Evolutionary conservation across 768 basidiomycete species (phyloP).

Genomic region (Suillus weaverae): DNA sequence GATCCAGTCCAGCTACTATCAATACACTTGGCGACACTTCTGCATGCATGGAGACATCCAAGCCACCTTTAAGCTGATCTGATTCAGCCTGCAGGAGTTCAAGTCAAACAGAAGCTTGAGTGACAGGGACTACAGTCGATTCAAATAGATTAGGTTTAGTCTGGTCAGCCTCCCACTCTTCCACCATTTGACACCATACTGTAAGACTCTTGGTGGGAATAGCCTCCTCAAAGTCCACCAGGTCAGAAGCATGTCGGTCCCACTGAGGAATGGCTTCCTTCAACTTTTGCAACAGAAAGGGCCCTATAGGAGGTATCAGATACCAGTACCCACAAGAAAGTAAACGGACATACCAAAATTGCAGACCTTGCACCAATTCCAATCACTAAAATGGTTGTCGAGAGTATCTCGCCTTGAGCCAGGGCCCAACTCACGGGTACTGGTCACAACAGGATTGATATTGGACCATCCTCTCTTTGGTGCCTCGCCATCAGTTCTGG

Average conservation of each 20-base stretch:
- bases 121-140: conserved; percentile 5
- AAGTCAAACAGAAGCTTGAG: conserved; percentile 12
- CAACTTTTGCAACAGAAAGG: conserved; percentile 1
- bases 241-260: background rate
- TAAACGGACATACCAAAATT: background rate
- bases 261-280: background rate
- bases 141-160: conserved; percentile 14
- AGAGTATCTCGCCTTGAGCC: conserved; percentile 23
- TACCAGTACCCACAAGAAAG: no score
- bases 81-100: conserved; percentile 19
- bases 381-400: conserved; percentile 24
- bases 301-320: background rate
- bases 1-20: conserved; percentile 14
- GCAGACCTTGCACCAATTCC: background rate
- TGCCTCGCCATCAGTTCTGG: conserved; percentile 7
- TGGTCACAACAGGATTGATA: conserved; percentile 14
- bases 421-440: conserved; percentile 21
- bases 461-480: conserved; percentile 17
- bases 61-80: background rate
- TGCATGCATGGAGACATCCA: conserved; percentile 11
- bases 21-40: conserved; percentile 18
- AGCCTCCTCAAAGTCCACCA: background rate
- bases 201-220: background rate
- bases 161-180: conserved; percentile 13
- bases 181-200: background rate